Evolutionary conservation across 495 filamentous ascomycete genomes (phyloP), one percentile per base, ranked within the genome.

Genomic region (Lasiosphaeria miniovina): DNA sequence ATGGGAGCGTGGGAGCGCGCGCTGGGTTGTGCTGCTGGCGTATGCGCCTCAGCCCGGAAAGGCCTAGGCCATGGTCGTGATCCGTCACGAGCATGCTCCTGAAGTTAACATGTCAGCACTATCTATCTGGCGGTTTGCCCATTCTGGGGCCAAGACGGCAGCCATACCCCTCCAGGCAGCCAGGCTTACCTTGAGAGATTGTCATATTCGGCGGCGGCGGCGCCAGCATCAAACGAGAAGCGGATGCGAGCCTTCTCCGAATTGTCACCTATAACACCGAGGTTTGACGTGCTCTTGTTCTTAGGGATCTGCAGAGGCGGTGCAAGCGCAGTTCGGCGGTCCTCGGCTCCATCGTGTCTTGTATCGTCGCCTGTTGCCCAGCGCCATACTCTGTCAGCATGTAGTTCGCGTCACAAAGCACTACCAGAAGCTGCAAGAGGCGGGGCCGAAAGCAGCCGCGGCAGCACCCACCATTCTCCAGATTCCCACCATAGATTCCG

Each of bases 1-100:
- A 80, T 58, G 86, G 86, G 56, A 86, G 75, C 49, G 87, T 89
- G 56, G 86, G 82, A 50, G 80, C 83, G 70, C 84, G 84, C 48
- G 82, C 77, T 52, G 80, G 82, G 62, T 86, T 77, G 60, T 72
- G 88, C 65, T 90, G 88, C 69, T 96, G 93, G 61, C 94, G 89
- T 74, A 98, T 98, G 65, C 94, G 88, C 70, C 92, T 86, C 66
- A 98, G 82, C 58, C 94, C 94, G 54, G 92, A 93, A 40, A 78
- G 73, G 45, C 82, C 82, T 52, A 84, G 64, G 36, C 82, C 82
- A 66, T 83, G 81, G 57, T 84, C 82, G 68, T 84, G 81, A 60
- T 84, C 82, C 54, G 77, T 77, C 67, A 83, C 80, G 63, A 84
- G 70, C 45, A 80, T 69, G 61, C 77, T 77, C 72, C 81, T 80